phyloP scores from a whole-genome alignment of 805 yeast species.

The Candida endomychidarum region DNA sequence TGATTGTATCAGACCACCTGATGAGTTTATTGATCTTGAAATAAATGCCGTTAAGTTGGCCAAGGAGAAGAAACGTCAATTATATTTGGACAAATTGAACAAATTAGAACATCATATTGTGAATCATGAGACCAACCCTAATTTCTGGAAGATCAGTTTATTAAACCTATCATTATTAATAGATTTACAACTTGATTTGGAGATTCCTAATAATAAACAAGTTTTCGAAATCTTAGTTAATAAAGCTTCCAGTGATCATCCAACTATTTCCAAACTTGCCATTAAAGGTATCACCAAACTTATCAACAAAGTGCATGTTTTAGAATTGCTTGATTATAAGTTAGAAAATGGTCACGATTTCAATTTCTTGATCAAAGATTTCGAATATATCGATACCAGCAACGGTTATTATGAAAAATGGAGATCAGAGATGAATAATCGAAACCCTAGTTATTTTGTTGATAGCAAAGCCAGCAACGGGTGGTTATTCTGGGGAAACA shows the following conservation, averaged over 20 bases:
- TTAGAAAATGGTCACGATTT: conserved; percentile 44
- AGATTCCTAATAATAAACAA: conserved; percentile 41
- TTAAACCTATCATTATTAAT: conserved; percentile 51
- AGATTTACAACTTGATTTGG: conserved; percentile 54
- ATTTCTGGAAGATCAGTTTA: conserved; percentile 59
- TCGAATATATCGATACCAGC: conserved; percentile 42
- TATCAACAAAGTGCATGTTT: conserved; percentile 43
- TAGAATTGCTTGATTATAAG: conserved; percentile 51
- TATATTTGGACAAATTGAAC: conserved; percentile 40
- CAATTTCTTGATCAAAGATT: conserved; percentile 30
- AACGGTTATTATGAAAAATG: conserved; percentile 42
- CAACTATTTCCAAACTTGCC: conserved; percentile 59
- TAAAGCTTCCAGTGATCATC: conserved; percentile 62
- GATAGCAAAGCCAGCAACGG: conserved; percentile 61
- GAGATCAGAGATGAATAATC: conserved; percentile 51
- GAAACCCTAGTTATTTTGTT: conserved; percentile 51
- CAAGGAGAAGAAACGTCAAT: conserved; percentile 54
- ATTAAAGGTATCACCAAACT: conserved; percentile 59
- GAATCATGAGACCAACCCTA: conserved; percentile 24
- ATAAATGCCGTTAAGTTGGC: conserved; percentile 61
- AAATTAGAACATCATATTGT: conserved; percentile 42
- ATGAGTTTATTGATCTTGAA: conserved; percentile 54
- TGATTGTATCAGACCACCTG: conserved; percentile 60
- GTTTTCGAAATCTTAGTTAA: conserved; percentile 45
- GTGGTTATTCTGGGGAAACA: conserved; percentile 74